Percentiles rank a stretch among this genome's conserved stretches.
Conservation (phyloP, 306 rosid species). For the Sphenostylis stenocarpa region DNA sequence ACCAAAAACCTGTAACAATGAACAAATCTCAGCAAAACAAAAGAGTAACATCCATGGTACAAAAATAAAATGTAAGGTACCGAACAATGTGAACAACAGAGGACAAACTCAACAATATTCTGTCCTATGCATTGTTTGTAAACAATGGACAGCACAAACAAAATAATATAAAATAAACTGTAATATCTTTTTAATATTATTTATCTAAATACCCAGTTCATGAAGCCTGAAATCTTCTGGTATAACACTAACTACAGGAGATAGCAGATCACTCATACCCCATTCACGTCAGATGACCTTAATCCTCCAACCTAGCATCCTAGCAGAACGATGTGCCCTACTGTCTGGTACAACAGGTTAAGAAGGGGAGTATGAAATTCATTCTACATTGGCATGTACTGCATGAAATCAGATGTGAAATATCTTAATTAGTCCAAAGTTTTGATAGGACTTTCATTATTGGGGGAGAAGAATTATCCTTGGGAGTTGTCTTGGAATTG, state of each 20-base stretch:
- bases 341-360: conserved; percentile 64
- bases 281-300: conserved; percentile 83
- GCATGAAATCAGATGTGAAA: conserved; percentile 91
- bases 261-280: no score
- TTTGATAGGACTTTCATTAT: conserved; percentile 48
- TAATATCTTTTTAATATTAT: no score
- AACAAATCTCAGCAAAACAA: conserved; percentile 18
- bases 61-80: neutral
- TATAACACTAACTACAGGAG: no score
- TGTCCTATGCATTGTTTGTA: no score
- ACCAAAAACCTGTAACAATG: conserved; percentile 72
- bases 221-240: conserved; percentile 97
- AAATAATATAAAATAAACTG: no score
- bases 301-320: conserved; percentile 94
- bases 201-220: conserved; percentile 63
- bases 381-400: conserved; percentile 87
- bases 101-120: no score
- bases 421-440: conserved; percentile 60
- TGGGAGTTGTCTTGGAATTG: conserved; percentile 47
- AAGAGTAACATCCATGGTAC: neutral
- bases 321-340: conserved; percentile 69
- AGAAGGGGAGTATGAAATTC: conserved; percentile 70
- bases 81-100: no score
- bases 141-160: no score
- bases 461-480: conserved; percentile 66